Conservation (phyloP, 2,329 filamentous ascomycete genomes). For the Cladosporium austrohemisphaericum region DNA sequence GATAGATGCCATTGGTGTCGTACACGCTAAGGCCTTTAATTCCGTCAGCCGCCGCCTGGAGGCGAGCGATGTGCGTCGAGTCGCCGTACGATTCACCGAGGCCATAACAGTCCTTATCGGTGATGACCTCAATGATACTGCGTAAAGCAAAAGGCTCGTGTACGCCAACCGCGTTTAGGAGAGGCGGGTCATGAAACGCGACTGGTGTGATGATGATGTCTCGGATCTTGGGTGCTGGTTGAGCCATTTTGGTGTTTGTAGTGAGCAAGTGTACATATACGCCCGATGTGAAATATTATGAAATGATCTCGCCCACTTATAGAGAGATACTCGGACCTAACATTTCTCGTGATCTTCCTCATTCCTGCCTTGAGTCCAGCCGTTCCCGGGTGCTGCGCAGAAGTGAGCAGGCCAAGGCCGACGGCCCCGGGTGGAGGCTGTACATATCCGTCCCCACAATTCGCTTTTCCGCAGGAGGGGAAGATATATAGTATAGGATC, state of each 20-base stretch:
- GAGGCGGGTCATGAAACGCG: conserved; percentile 9
- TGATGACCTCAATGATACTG: conserved; percentile 10
- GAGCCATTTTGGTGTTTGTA: background rate
- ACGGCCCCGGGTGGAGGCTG: no score
- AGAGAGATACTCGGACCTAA: no score
- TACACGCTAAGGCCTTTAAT: conserved; percentile 2
- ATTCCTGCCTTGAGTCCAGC: no score
- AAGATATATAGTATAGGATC: no score
- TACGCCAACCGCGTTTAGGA: conserved; percentile 12
- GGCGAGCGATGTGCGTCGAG: conserved; percentile 8
- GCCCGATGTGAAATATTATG: no score
- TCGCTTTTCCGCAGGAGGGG: no score
- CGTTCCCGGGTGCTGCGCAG: no score
- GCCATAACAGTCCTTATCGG: conserved; percentile 1
- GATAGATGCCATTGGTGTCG: background rate
- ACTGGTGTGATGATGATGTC: conserved; percentile 10
- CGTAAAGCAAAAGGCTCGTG: conserved; percentile 10
- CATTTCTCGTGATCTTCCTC: no score
- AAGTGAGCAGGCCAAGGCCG: no score
- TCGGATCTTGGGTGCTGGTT: background rate
- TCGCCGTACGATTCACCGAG: conserved; percentile 13
- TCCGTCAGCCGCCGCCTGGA: background rate
- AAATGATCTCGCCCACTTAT: no score
- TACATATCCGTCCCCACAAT: no score
- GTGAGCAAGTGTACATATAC: no score